Conservation (phyloP, 2,329 filamentous ascomycete genomes). For the Colletotrichum coccodes region DNA sequence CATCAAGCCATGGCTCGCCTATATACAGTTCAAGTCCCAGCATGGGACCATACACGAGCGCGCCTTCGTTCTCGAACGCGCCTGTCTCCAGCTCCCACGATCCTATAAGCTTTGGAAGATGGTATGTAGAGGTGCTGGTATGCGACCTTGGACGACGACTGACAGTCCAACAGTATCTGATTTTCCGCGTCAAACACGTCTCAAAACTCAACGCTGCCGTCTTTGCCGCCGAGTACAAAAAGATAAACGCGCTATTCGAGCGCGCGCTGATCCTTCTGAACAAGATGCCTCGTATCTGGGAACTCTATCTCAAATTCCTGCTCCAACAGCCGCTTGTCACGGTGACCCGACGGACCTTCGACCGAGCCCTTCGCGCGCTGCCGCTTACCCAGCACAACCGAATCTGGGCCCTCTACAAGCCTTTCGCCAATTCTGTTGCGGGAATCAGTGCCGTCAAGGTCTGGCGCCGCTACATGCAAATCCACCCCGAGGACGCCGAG, state of each 20-base stretch:
- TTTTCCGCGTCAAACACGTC: constrained; percentile 84
- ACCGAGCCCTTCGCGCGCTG: constrained; percentile 88
- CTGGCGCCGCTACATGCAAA: constrained; percentile 96
- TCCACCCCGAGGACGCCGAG: constrained; percentile 94
- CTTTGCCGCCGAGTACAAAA: constrained; percentile 84
- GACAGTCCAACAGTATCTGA: constrained; percentile 73
- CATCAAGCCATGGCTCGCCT: constrained; percentile 94
- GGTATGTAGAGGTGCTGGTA: constrained; percentile 55
- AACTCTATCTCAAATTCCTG: constrained; percentile 94
- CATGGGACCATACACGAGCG: constrained; percentile 89
- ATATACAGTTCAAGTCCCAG: constrained; percentile 89
- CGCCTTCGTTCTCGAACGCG: constrained; percentile 87
- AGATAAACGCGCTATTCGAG: constrained; percentile 96
- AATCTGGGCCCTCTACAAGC: constrained; percentile 91
- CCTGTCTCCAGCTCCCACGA: constrained; percentile 87
- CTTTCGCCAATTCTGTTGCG: constrained; percentile 90
- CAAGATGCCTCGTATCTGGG: constrained; percentile 99
- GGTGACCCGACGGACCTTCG: constrained; percentile 86
- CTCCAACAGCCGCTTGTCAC: constrained; percentile 93
- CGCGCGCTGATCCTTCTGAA: constrained; percentile 91
- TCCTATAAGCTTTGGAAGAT: constrained; percentile 99
- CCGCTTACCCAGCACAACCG: constrained; percentile 95
- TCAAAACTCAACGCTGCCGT: constrained; percentile 84
- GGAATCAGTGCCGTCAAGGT: constrained; percentile 92
- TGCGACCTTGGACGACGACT: background rate